phyloP scores from a whole-genome alignment of 495 filamentous ascomycete genomes.

The Xylaria sp. region DNA sequence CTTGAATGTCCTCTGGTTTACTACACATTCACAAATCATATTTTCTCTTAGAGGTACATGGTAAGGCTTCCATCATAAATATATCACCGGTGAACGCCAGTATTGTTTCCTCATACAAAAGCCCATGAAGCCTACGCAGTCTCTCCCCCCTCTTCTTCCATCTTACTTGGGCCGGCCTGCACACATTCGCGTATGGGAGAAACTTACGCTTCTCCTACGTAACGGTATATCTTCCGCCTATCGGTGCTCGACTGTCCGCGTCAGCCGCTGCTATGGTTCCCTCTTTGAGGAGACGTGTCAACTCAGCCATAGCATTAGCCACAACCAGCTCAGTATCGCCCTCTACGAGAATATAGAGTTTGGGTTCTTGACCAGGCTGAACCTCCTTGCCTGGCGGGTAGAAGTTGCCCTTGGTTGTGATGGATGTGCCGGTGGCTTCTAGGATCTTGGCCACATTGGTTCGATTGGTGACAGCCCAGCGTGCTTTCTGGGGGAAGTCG shows the following conservation, averaged over 20 bases:
- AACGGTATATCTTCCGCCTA: conserved; percentile 89
- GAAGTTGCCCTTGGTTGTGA: conserved; percentile 95
- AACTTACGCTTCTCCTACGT: conserved; percentile 54
- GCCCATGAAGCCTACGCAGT: background rate
- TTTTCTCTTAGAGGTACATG: background rate
- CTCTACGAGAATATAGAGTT: conserved; percentile 96
- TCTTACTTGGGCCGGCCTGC: background rate
- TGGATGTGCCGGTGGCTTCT: conserved; percentile 91
- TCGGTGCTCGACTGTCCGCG: conserved; percentile 78
- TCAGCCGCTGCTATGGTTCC: conserved; percentile 91
- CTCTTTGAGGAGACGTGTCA: conserved; percentile 87
- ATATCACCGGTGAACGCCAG: conserved; percentile 13
- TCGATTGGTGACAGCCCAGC: conserved; percentile 98
- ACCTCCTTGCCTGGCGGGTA: conserved; percentile 84
- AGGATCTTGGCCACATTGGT: conserved; percentile 99
- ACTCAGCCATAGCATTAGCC: conserved; percentile 87
- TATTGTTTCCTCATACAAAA: conserved; percentile 6
- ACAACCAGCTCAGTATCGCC: conserved; percentile 95
- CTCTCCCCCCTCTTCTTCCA: background rate
- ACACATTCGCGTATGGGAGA: background rate
- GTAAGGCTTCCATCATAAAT: background rate
- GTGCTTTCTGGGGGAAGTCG: conserved; percentile 97
- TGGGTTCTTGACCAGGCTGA: conserved; percentile 74
- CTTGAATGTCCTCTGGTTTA: background rate
- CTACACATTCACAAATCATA: background rate